Evolutionary conservation across 129 eudicot genomes (phyloP), one percentile per base, ranked within the genome.

Genomic region (Artemisia annua): DNA sequence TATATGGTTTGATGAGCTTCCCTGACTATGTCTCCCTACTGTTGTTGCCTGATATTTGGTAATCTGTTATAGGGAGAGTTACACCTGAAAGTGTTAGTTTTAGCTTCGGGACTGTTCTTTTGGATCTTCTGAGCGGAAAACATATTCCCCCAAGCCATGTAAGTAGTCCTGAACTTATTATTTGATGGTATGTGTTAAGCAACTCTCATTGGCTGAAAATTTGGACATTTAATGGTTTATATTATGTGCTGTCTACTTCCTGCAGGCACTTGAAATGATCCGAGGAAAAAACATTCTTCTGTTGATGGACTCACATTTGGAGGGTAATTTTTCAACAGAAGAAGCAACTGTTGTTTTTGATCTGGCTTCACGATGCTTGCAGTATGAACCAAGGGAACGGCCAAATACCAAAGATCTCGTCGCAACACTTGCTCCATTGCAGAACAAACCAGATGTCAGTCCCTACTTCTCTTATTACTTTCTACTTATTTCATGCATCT

Each of bases 111-210:
- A 91, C 95, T 70, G 95, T 91, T 53, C 91, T 91, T 74, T 82
- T 91, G 89, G 97, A 91, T 84, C 95, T 91, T 75, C 87, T 91
- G 66, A 91, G 97, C 52, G 95, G 97, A 86, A 91, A 91, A 72
- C 97, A 91, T 86, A 91, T 91, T 59, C 97, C 97, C 20, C 97
- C 97, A 11, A 88, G 89, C 63, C 97, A 88, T 61, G 97, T 88
- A 86, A 82, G 95, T 80, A 51, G 65, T 53, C 59, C 15, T 65
- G 51, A 70, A 63, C 28, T 12, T 35, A n/a, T 58, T 15, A 12
- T 14, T 20, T 3, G 2, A 11, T 56, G 12, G 62, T 8, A 0
- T 56, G 26, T 7, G 5, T 51, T 53, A 20, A 50, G 26, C 11
- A 35, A 51, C 48, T 24, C 3, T 51, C 4, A 58, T 60, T 16